Evolutionary conservation across 2,329 filamentous ascomycete species (phyloP), one percentile per base, ranked within the genome.

Genomic region (Colletotrichum liaoningense): DNA sequence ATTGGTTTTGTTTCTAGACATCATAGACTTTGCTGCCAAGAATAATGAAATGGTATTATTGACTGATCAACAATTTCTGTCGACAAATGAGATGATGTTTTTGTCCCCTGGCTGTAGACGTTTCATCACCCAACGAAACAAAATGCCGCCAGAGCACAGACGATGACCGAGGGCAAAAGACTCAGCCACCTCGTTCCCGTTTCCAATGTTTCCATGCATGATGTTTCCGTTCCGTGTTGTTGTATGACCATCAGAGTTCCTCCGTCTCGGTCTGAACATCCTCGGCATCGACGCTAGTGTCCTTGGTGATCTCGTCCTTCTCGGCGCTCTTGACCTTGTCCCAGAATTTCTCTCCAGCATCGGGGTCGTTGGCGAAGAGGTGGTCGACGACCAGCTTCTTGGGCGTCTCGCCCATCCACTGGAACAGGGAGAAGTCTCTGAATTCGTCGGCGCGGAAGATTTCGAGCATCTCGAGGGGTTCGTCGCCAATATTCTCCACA

Each of bases 401-500:
- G 1, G 93, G 93, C 9, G 92, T 93, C 84, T 93, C 91, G 3
- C 92, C 92, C 81, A 94, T 86, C 93, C 92, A 94, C 82, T 94
- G 91, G 82, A 93, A 93, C n/a, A 94, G 84, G 0, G 90, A 92
- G 77, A 94, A 93, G 79, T 94, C 92, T 75, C 91, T 86, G 79
- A 95, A 95, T 79, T 91, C 87, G 76, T 93, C 90, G 0, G 92
- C 89, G 62, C 91, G 88, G 84, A 95, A 93, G 24, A 95, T 91
- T 82, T 95, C 93, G 22, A 95, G 84, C 81, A 95, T 93, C 79
- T 94, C 91, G 3, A 95, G 82, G 24, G 93, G 89, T 79, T 95
- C 93, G 64, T 93, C 90, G 22, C 93, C 91, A 49, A 94, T 90
- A 77, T 95, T 95, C 86, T 96, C 93, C 65, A 96, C 93, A 79